Evolutionary conservation across 208 protist species (phyloP).

Genomic region (Leishmania amazonensis): DNA sequence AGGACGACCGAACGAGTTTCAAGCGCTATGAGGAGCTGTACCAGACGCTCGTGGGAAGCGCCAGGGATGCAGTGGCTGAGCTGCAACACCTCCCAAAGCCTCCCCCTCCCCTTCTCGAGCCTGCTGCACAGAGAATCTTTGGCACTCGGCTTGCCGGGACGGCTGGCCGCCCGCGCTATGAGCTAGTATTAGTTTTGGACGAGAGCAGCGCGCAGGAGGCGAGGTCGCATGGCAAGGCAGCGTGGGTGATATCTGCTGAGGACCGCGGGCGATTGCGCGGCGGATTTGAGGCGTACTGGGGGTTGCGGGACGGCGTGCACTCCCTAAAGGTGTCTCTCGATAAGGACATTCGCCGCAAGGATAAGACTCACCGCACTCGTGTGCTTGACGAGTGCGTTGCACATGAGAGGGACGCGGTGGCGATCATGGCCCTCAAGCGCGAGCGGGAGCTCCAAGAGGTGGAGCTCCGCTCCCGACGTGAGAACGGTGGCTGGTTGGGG

Average conservation of each 20-base stretch:
- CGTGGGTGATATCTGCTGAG: slow-evolving; percentile 38
- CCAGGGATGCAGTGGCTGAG: slow-evolving; percentile 38
- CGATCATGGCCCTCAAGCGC: slow-evolving; percentile 36
- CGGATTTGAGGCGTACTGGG: slow-evolving; percentile 68
- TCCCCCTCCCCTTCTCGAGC: slow-evolving; percentile 3
- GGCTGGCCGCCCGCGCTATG: neutral
- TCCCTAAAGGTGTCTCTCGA: slow-evolving; percentile 46
- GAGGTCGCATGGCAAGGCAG: slow-evolving; percentile 9
- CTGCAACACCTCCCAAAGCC: slow-evolving; percentile 50
- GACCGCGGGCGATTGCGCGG: slow-evolving; percentile 38
- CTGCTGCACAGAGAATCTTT: neutral
- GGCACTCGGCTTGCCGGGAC: neutral
- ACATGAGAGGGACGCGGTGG: slow-evolving; percentile 29
- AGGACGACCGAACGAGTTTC: slow-evolving; percentile 69
- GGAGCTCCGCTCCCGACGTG: slow-evolving; percentile 18
- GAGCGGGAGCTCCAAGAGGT: slow-evolving; percentile 24
- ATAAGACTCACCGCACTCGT: slow-evolving; percentile 61
- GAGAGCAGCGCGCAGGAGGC: slow-evolving; percentile 11
- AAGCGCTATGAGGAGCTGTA: slow-evolving; percentile 59
- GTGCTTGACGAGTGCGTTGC: slow-evolving; percentile 30
- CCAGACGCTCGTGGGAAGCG: slow-evolving; percentile 35
- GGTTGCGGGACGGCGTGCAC: slow-evolving; percentile 43
- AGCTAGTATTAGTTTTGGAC: slow-evolving; percentile 21
- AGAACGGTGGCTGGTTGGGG: slow-evolving; percentile 25
- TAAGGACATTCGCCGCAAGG: slow-evolving; percentile 67